Evolutionary conservation across 148 eudicot species (phyloP), one percentile per base, ranked within the genome.

Genomic region (Silene conica): DNA sequence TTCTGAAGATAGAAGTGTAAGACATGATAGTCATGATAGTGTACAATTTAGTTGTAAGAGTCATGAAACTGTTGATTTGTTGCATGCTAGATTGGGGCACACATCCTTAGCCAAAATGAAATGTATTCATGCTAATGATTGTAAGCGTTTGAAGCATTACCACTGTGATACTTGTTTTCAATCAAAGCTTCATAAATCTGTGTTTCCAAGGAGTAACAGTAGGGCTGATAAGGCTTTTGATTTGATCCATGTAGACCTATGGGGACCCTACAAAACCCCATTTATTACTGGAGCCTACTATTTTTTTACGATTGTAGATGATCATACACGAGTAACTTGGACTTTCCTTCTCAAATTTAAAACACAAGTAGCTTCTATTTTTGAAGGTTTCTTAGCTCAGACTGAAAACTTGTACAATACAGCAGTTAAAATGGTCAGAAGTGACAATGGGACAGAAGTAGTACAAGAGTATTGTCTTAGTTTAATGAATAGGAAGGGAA

Each of bases 71-170:
- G 28, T 64, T 10, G 38, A 28, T 5, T 5, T 64, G 0, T 3
- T 63, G 1, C 67, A 64, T 64, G 68, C 45, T 3, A 70, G 73
- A 55, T 8, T 70, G 6, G 73, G 73, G 0, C 73, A 55, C 48
- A 0, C 23, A 7, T 70, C 73, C 4, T 15, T 70, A 2, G 54
- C 1, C 0, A 70, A 70, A 8, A 2, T 70, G 22, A 0, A 13
- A 8, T 41, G 31, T 28, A 6, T 70, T 5, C 0, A 15, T 55
- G 23, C 4, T 5, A 7, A 41, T 28, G 34, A 70, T 55, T 28
- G 7, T 10, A 18, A 15, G 0, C 0, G 0, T 8, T 8, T 23
- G 0, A 25, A 50, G 1, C 0, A 28, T 26, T 54, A 23, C 5
- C 3, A 26, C 6, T 72, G 66, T 72, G 74, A 72, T 3, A 31